Percentiles rank a stretch among this genome's conserved stretches.
These are phyloP conservation scores for Brasenia schreberi DNA, from an alignment of 164 flowering plant genomes.

Conservation along the genomic window DNA sequence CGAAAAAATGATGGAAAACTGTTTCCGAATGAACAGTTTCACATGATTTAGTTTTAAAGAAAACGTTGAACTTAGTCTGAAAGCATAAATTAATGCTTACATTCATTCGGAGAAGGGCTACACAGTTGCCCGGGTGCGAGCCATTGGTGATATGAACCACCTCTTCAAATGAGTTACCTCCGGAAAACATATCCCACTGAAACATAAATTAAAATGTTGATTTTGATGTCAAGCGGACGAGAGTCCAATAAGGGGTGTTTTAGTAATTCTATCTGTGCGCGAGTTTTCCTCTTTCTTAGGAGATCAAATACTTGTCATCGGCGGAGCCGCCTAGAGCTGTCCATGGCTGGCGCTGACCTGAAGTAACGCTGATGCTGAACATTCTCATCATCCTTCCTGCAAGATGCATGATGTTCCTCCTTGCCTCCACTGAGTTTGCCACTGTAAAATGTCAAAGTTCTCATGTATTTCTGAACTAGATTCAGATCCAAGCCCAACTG, in stretches of 20 bases:
- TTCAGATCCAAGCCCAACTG: background rate
- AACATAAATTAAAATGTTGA: background rate
- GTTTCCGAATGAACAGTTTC: no score
- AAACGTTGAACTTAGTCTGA: background rate
- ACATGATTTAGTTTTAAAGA: no score
- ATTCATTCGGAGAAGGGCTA: slow-evolving; percentile 78
- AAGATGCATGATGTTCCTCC: slow-evolving; percentile 73
- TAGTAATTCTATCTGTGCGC: slow-evolving; percentile 7
- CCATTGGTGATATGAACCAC: slow-evolving; percentile 45
- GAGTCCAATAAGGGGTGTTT: background rate
- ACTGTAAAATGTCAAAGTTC: slow-evolving; percentile 22
- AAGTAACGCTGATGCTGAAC: slow-evolving; percentile 57
- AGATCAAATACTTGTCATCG: slow-evolving; percentile 72
- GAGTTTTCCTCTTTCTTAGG: slow-evolving; percentile 50
- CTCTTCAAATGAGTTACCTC: slow-evolving; percentile 22
- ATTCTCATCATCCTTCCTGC: slow-evolving; percentile 79
- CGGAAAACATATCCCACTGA: slow-evolving; percentile 54
- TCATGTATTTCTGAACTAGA: background rate
- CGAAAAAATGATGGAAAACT: no score
- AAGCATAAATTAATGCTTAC: slow-evolving; percentile 26
- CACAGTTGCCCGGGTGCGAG: slow-evolving; percentile 87
- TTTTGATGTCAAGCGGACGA: no score
- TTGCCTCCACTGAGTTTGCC: slow-evolving; percentile 70
- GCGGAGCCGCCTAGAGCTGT: slow-evolving; percentile 63
- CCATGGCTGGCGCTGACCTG: slow-evolving; percentile 67